Conservation (phyloP, 78 protist genomes). For the Dictyostelium discoideum region dicty_2.7 NC_007088.5:7697501-7698000, state of each 20-base stretch:
- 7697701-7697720: conserved; percentile 97
- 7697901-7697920: conserved; percentile 98
- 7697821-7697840: conserved; percentile 87
- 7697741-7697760: conserved; percentile 97
- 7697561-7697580: not conserved
- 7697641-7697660: conserved; percentile 10
- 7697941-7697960: conserved; percentile 96
- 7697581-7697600: not conserved
- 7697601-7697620: not conserved
- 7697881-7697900: conserved; percentile 97
- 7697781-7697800: conserved; percentile 98
- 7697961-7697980: conserved; percentile 98
- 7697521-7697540: too few species aligned
- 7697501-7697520: not conserved
- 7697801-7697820: conserved; percentile 92
- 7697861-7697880: conserved; percentile 97
- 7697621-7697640: conserved; percentile 83
- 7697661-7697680: conserved; percentile 24
- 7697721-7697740: conserved; percentile 97
- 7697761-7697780: conserved; percentile 97
- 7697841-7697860: conserved; percentile 98
- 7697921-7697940: conserved; percentile 96
- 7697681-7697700: conserved; percentile 16
- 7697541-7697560: too few species aligned
- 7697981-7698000: conserved; percentile 97